Evolutionary conservation across 148 eudicot genomes (phyloP), one percentile per base, ranked within the genome.

Genomic region (Rhododendron kiyosumense): DNA sequence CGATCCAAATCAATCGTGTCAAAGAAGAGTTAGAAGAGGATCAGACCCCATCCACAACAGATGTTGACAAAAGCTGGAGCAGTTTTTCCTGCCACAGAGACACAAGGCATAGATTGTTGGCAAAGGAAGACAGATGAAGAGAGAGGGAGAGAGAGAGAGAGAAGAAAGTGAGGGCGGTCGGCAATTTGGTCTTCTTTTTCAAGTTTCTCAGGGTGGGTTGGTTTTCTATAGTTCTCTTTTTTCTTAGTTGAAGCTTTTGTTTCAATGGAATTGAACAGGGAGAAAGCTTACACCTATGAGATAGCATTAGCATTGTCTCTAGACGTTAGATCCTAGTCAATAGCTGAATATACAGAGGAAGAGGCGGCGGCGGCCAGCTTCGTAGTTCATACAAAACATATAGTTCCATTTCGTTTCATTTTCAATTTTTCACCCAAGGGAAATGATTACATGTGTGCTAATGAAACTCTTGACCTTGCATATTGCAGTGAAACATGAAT

Each of bases 1-100:
- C 78, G 93, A 94, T 86, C 96, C 93, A 0, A 90, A 90, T 79
- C 92, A 89, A 86, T 93, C 93, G 5, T 91, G 89, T 82, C 92
- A 94, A 86, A 87, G 99, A 90, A 85, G 93, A 85, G 93, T 95
- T 67, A 84, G 92, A 84, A 85, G 92, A 86, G 98, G 96, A 78
- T 93, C 96, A 5, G 94, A 96, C 87, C 98, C 98, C 1, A 96
- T 96, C 81, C 98, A 96, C 84, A 96, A 96, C 85, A 91, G 89
- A 88, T 84, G 92, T 82, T 90, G 90, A 93, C 15, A 30, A 71
- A 71, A 52, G 48, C 81, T 81, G 38, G 75, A 54, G 51, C 7
- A 13, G 18, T 45, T 65, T 80, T 78, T 43, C 49, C 83, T 45
- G 34, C 45, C 57, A 46, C 24, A 18, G 41, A 81, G 59, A 36